Conservation (phyloP, 148 eudicot species). For the Heliamphora exappendiculata region DNA sequence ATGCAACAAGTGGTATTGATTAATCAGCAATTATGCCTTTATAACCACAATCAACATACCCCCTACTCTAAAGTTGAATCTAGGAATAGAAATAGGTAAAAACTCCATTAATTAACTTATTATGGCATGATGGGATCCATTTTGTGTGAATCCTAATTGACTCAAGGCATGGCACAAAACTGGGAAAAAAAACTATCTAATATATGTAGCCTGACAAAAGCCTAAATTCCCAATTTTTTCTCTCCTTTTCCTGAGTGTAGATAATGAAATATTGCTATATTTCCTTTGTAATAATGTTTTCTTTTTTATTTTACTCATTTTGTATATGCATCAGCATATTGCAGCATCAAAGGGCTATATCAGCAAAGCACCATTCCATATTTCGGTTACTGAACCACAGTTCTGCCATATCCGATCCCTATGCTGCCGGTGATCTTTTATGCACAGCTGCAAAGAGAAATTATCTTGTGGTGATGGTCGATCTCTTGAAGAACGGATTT, state of each 20-base stretch:
- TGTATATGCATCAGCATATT: slow-evolving; percentile 31
- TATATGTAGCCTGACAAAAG: not conserved
- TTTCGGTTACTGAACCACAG: slow-evolving; percentile 37
- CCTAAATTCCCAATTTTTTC: not conserved
- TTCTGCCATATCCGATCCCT: slow-evolving; percentile 40
- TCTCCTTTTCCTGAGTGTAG: not conserved
- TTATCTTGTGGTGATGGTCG: slow-evolving; percentile 25
- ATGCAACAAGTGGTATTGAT: too few relatives aligned
- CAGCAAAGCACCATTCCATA: slow-evolving; percentile 34
- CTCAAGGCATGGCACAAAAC: not conserved
- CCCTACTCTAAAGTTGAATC: not conserved
- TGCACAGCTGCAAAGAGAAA: slow-evolving; percentile 40
- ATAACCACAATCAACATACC: too few relatives aligned
- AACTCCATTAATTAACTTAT: not conserved
- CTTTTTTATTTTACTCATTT: not conserved
- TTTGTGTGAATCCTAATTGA: not conserved
- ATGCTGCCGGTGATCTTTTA: slow-evolving; percentile 36
- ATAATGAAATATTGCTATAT: not conserved
- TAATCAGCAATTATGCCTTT: too few relatives aligned
- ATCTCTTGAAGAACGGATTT: slow-evolving; percentile 34
- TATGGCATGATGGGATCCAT: not conserved
- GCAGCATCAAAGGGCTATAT: slow-evolving; percentile 46
- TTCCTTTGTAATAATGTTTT: not conserved
- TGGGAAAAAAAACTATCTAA: not conserved
- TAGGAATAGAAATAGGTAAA: not conserved